phyloP scores from a whole-genome alignment of 176 grass and related monocot genomes.

The Paspalum vaginatum region DNA sequence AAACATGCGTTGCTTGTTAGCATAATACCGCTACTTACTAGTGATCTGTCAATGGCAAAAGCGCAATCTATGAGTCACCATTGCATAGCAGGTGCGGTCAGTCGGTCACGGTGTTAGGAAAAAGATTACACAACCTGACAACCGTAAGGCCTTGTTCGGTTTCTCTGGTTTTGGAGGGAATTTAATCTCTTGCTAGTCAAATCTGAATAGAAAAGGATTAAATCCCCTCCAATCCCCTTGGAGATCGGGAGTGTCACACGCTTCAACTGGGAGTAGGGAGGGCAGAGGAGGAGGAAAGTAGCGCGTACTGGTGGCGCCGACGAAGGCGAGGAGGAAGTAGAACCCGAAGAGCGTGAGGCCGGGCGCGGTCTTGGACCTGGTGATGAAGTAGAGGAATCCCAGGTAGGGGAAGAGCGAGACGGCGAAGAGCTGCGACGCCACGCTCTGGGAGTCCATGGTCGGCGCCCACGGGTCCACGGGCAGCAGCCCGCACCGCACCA shows the following conservation, averaged over 20 bases:
- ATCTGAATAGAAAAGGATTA: too few relatives aligned
- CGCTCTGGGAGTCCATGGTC: constrained; percentile 74
- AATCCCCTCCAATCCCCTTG: too few relatives aligned
- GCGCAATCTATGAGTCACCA: not conserved
- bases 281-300: not conserved
- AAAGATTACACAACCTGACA: not conserved
- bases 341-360: constrained; percentile 90
- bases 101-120: not conserved
- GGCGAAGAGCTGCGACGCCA: constrained; percentile 92
- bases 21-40: not conserved
- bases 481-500: constrained; percentile 58
- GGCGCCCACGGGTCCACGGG: constrained; percentile 93
- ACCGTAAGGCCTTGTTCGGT: too few relatives aligned
- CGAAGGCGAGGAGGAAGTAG: constrained; percentile 94
- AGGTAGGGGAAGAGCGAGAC: constrained; percentile 93
- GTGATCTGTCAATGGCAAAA: not conserved
- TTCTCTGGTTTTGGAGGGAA: too few relatives aligned
- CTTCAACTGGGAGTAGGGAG: not conserved
- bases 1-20: not conserved
- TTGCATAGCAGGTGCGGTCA: not conserved
- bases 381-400: constrained; percentile 91
- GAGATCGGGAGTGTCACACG: too few relatives aligned
- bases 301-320: constrained; percentile 87
- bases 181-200: too few relatives aligned
- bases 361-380: constrained; percentile 78